Base-by-base conservation (phyloP, 1,284 basidiomycete genomes). In the Porodaedalea pini region DNA sequence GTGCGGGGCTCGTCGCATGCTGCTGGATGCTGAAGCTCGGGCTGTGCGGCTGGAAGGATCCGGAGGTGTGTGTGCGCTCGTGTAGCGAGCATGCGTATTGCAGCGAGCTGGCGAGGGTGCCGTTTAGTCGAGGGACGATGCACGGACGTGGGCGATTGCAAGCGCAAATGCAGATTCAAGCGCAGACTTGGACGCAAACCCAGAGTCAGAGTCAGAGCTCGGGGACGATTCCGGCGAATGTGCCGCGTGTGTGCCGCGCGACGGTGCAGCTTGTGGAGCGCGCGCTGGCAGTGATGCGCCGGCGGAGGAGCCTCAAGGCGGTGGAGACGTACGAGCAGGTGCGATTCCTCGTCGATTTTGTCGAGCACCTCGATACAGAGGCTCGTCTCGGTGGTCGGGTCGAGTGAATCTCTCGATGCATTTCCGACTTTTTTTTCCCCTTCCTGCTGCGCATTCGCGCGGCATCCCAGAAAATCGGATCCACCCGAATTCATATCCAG, bases 1-100 rank as follows among this genome's bases (percentile, higher is more conserved):
- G 96, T 25, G 96, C 96, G 0, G 95, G 95, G 1, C 79, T 98
- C 40, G 81, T 98, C 34, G 95, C 95, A 1, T 93, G 90, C 65
- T 90, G 89, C 63, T 98, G 96, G 96, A 80, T 92, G 68, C 77
- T 97, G 61, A 95, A 92, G 70, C 85, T 98, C 65, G 95, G 95
- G 4, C 79, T 98, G 15, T 89, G 85, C 63, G 88, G 88, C 5
- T 86, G 85, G 83, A 70, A 81, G 27, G 73, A 75, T 36, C 66
- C 66, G 23, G 65, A 69, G 21, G 53, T 62, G 43, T 58, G 58
- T 45, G 54, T 45, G 40, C 44, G n/a, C 15, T 47, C 45, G n/a
- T 47, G 45, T 15, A 47, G 25, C 29, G 7, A 47, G 15, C 52
- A 19, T 43, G 41, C 34, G 17, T 39, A 29, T 45, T 45, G n/a